Evolutionary conservation across 1,284 basidiomycete species (phyloP), one percentile per base, ranked within the genome.

Genomic region (Apiotrichum porosum): DNA sequence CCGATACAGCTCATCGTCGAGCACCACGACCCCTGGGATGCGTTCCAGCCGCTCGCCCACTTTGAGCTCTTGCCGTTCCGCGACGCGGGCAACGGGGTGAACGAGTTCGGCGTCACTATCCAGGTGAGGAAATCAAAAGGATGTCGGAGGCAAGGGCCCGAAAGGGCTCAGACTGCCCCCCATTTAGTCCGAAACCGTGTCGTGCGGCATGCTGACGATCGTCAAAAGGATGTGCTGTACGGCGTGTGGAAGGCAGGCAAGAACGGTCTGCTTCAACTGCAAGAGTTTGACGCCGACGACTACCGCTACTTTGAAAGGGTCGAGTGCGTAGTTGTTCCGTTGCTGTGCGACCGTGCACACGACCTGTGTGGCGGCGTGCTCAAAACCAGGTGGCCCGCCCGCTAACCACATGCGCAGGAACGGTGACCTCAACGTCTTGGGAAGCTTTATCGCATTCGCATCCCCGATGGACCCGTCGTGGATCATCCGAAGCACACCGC

Each of bases 341-440:
- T n/a, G n/a, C n/a, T n/a, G n/a, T n/a, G n/a, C n/a, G n/a, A n/a
- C n/a, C 9, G n/a, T n/a, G n/a, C n/a, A n/a, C n/a, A n/a, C n/a
- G n/a, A n/a, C n/a, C n/a, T 37, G 12, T 34, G 18, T 5, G 9
- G 10, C 22, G 14, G 26, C 17, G 19, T n/a, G n/a, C n/a, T n/a
- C 19, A n/a, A 15, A n/a, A 3, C 35, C n/a, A 33, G n/a, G 15
- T 1, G 34, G n/a, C n/a, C n/a, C 35, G 31, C 30, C 15, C 12
- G 18, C 42, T 43, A 18, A 43, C 34, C 8, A n/a, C n/a, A 9
- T 23, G 4, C 5, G 13, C 45, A 75, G 75, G 35, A 92, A 95
- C 65, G 95, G 95, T 6, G 95, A 99, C 71, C 93, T 94, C 84
- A 99, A 99, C 68, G 90, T 97, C 71, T 88, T 90, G 13, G 72